These are phyloP conservation scores for Xylaria palmicola DNA, from an alignment of 495 filamentous ascomycete species.

Conservation along the genomic window DNA sequence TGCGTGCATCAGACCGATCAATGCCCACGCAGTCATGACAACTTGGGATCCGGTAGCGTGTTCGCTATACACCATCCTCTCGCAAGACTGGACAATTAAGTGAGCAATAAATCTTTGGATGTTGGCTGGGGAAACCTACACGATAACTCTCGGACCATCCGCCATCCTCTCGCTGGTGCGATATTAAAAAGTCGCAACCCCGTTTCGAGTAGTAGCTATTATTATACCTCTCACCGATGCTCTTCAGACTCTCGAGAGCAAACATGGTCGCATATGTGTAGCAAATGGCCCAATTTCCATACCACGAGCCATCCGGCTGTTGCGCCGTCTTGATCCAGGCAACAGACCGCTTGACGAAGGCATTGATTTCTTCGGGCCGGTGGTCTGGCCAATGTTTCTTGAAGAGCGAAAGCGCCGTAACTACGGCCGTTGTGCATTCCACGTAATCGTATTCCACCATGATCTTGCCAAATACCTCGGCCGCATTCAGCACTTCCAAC, in stretches of 20 bases:
- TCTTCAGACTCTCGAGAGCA: slow-evolving; percentile 80
- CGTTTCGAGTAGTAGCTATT: slow-evolving; percentile 68
- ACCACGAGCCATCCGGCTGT: slow-evolving; percentile 85
- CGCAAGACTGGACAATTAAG: slow-evolving; percentile 46
- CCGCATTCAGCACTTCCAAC: slow-evolving; percentile 86
- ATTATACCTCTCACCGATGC: slow-evolving; percentile 75
- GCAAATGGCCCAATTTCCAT: slow-evolving; percentile 96
- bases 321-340: slow-evolving; percentile 79
- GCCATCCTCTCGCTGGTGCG: slow-evolving; percentile 80
- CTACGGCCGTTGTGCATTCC: slow-evolving; percentile 93
- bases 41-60: slow-evolving; percentile 69
- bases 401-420: slow-evolving; percentile 86
- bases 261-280: slow-evolving; percentile 98
- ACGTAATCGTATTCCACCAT: slow-evolving; percentile 99
- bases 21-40: slow-evolving; percentile 90
- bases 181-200: slow-evolving; percentile 82
- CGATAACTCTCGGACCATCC: slow-evolving; percentile 97
- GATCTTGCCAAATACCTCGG: slow-evolving; percentile 94
- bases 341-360: slow-evolving; percentile 68
- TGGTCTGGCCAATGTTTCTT: slow-evolving; percentile 78
- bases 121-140: slow-evolving; percentile 53
- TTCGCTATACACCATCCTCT: slow-evolving; percentile 52
- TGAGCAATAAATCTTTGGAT: not conserved
- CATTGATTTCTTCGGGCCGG: slow-evolving; percentile 69
- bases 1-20: slow-evolving; percentile 81